These are phyloP conservation scores for Collybia mongolica DNA, from an alignment of 768 basidiomycete species.

Conservation along the genomic window DNA sequence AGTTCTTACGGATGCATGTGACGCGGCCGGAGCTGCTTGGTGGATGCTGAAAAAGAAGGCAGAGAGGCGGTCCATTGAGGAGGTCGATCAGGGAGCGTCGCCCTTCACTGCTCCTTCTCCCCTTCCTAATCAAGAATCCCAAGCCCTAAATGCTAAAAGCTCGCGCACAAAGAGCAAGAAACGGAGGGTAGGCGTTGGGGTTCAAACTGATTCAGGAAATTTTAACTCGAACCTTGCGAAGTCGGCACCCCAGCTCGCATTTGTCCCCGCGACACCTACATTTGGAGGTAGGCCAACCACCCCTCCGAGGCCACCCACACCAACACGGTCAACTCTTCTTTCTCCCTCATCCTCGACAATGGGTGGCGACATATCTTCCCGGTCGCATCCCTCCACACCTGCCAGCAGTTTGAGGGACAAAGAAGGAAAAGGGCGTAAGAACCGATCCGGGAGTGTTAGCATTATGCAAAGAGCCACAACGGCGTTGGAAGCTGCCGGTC, in stretches of 20 bases:
- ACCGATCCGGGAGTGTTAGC: slow-evolving; percentile 84
- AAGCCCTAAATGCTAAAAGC: slow-evolving; percentile 18
- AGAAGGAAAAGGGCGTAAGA: slow-evolving; percentile 64
- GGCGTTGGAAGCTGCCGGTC: slow-evolving; percentile 79
- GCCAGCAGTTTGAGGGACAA: slow-evolving; percentile 58
- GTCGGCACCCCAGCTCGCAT: slow-evolving; percentile 60
- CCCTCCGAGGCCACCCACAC: slow-evolving; percentile 51
- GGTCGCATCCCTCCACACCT: slow-evolving; percentile 72
- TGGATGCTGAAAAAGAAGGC: slow-evolving; percentile 91
- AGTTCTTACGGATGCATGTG: slow-evolving; percentile 89
- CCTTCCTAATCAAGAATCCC: slow-evolving; percentile 2
- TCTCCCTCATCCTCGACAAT: slow-evolving; percentile 53
- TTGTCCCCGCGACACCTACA: slow-evolving; percentile 81
- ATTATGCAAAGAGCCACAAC: slow-evolving; percentile 97
- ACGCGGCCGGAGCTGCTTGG: slow-evolving; percentile 88
- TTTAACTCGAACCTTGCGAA: slow-evolving; percentile 27
- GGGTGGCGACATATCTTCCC: slow-evolving; percentile 47
- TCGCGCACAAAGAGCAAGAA: slow-evolving; percentile 18
- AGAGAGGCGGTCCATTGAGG: slow-evolving; percentile 51
- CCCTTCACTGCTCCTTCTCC: slow-evolving; percentile 4
- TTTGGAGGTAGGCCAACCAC: slow-evolving; percentile 41
- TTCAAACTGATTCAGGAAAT: slow-evolving; percentile 44
- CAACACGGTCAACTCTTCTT: slow-evolving; percentile 50
- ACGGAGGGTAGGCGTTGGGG: slow-evolving; percentile 29
- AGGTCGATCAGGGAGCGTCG: slow-evolving; percentile 14